These are phyloP conservation scores for Brassica balearica DNA, from an alignment of 441 rosid genomes.

Conservation along the genomic window DNA sequence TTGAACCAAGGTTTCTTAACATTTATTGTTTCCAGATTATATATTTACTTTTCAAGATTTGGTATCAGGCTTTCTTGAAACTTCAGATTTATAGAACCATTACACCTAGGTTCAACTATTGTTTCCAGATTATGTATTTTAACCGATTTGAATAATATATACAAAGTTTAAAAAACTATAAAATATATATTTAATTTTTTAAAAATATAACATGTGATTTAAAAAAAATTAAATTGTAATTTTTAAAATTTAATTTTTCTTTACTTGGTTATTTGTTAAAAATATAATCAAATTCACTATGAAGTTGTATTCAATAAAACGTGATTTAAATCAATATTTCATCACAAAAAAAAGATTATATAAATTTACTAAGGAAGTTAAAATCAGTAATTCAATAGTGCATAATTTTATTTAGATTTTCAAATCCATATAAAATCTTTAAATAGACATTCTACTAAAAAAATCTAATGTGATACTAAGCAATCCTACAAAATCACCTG, in stretches of 20 bases:
- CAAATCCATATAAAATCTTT: background rate
- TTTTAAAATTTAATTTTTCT: background rate
- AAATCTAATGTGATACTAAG: background rate
- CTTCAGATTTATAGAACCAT: background rate
- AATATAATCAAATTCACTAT: background rate
- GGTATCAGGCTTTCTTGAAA: slow-evolving; percentile 17
- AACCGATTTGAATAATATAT: background rate
- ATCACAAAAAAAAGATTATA: background rate
- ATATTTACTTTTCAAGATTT: slow-evolving; percentile 21
- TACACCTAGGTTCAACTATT: background rate
- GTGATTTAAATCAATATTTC: background rate
- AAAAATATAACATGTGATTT: background rate
- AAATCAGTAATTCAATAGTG: background rate
- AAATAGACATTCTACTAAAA: background rate
- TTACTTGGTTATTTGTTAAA: background rate
- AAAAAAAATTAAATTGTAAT: background rate
- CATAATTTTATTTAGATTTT: background rate
- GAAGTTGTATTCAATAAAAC: background rate
- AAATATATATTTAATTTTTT: background rate
- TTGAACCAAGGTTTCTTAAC: background rate
- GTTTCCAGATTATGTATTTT: slow-evolving; percentile 1
- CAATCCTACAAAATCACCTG: background rate
- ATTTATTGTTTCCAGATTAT: slow-evolving; percentile 25
- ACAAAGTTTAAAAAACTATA: background rate
- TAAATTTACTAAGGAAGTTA: background rate